A percentile compares a stretch with the other conserved stretches of the same genome.
Evolutionary conservation across 306 rosid genomes (phyloP).

Genomic region (Glycine tomentella): DNA sequence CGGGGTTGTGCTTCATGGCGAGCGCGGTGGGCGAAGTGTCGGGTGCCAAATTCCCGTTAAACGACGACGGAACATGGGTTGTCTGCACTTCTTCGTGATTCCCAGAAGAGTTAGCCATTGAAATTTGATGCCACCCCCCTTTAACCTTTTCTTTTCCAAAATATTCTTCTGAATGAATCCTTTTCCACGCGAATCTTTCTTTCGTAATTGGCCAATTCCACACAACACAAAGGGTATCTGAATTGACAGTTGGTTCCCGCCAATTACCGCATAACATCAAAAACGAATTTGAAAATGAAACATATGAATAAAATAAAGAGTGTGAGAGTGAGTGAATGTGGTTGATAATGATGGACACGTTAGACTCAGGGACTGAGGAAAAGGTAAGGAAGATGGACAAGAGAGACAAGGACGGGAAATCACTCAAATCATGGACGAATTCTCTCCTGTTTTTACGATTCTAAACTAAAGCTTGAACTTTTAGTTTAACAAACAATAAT

Average conservation of each 20-base stretch:
- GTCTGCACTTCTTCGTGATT: conserved; percentile 70
- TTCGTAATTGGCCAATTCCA: not conserved
- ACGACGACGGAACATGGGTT: conserved; percentile 62
- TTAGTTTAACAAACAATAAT: too few relatives aligned
- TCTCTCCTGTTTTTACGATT: too few relatives aligned
- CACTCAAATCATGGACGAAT: too few relatives aligned
- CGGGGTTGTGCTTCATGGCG: conserved; percentile 88
- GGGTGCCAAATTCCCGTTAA: conserved; percentile 67
- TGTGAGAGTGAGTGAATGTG: too few relatives aligned
- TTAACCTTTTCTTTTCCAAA: not conserved
- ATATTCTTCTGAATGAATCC: not conserved
- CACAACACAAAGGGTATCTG: not conserved
- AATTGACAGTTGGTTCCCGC: conserved; percentile 27
- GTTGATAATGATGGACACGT: too few relatives aligned
- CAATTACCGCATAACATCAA: conserved; percentile 14
- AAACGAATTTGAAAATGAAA: not conserved
- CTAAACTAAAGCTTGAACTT: too few relatives aligned
- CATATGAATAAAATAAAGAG: too few relatives aligned
- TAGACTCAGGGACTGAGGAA: too few relatives aligned
- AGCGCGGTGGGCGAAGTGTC: conserved; percentile 48
- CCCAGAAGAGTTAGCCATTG: conserved; percentile 67
- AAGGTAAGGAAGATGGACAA: too few relatives aligned
- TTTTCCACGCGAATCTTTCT: conserved; percentile 6
- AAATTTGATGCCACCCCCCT: not conserved
- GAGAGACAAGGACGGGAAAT: too few relatives aligned